These are phyloP conservation scores for Bipolaris oryzae DNA, from an alignment of 2,329 filamentous ascomycete genomes.

Conservation along the genomic window DNA sequence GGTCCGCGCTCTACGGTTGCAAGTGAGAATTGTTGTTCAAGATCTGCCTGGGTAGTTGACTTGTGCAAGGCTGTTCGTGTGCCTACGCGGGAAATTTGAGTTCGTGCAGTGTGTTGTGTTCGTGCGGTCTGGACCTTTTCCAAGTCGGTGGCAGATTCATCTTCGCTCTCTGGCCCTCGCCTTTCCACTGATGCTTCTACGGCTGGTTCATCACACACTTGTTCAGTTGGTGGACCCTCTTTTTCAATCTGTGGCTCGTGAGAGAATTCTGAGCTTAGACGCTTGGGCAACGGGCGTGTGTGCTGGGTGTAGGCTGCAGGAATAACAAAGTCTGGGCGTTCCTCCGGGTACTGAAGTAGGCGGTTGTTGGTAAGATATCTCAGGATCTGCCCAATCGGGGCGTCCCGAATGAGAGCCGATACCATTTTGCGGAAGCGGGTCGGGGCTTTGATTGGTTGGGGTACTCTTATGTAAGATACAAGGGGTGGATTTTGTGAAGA, in stretches of 20 bases:
- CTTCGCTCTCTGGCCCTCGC: conserved; percentile 19
- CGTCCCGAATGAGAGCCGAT: conserved; percentile 56
- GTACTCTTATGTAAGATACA: background rate
- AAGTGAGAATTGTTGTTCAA: conserved; percentile 48
- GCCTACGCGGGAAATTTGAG: conserved; percentile 44
- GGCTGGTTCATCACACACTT: conserved; percentile 30
- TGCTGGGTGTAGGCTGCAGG: conserved; percentile 52
- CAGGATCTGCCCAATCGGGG: conserved; percentile 64
- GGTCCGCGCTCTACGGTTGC: conserved; percentile 46
- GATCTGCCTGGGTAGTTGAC: conserved; percentile 47
- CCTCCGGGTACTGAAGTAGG: conserved; percentile 65
- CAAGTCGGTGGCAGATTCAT: conserved; percentile 31
- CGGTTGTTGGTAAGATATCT: conserved; percentile 60
- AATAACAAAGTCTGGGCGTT: conserved; percentile 60
- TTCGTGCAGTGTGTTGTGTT: conserved; percentile 33
- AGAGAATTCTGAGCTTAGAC: conserved; percentile 17
- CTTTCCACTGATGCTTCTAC: conserved; percentile 36
- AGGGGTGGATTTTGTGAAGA: background rate
- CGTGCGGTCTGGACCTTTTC: conserved; percentile 44
- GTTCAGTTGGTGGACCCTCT: conserved; percentile 32
- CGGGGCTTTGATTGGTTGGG: background rate
- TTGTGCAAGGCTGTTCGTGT: conserved; percentile 46
- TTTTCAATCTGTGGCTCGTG: conserved; percentile 12
- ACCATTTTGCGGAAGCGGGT: background rate
- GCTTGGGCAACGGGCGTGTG: conserved; percentile 13